These are phyloP conservation scores for Yamadazyma philogaea DNA, from an alignment of 805 yeast species.

Conservation along the genomic window DNA sequence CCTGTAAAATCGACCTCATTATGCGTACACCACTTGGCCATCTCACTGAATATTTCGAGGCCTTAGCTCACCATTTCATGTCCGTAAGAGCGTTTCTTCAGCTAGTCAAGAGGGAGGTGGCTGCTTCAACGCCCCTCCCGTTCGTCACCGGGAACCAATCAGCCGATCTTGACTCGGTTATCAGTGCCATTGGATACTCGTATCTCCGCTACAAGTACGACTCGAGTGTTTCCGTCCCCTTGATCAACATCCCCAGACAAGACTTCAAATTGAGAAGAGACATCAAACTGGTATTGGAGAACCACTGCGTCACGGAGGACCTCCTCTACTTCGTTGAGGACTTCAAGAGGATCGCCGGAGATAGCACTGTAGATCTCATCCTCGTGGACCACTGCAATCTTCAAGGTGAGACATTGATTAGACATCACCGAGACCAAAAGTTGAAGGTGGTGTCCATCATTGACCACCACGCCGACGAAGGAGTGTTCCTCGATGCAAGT, in stretches of 20 bases:
- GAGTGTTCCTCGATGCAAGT: conserved; percentile 39
- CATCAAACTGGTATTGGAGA: conserved; percentile 50
- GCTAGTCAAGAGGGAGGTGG: conserved; percentile 7
- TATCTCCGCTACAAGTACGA: conserved; percentile 46
- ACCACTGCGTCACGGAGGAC: conserved; percentile 45
- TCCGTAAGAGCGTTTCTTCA: conserved; percentile 13
- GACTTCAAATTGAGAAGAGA: conserved; percentile 75
- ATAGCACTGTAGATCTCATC: conserved; percentile 27
- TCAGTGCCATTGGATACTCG: conserved; percentile 71
- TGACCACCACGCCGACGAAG: conserved; percentile 86
- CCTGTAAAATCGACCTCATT: too few relatives aligned
- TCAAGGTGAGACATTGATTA: conserved; percentile 46
- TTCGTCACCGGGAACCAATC: conserved; percentile 81
- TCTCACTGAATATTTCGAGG: neutral
- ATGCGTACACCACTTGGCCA: too few relatives aligned
- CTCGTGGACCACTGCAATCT: conserved; percentile 82
- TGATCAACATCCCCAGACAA: conserved; percentile 64
- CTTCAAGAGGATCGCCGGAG: conserved; percentile 23
- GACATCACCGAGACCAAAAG: conserved; percentile 21
- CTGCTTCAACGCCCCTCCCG: conserved; percentile 18
- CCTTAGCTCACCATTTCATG: conserved; percentile 6
- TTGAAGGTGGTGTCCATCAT: conserved; percentile 46
- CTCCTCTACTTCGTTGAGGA: conserved; percentile 70
- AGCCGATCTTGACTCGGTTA: conserved; percentile 85
- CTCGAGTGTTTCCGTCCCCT: conserved; percentile 51